Evolutionary conservation across 331 rosid species (phyloP), one percentile per base, ranked within the genome.

Genomic region (Quercus lobata): DNA sequence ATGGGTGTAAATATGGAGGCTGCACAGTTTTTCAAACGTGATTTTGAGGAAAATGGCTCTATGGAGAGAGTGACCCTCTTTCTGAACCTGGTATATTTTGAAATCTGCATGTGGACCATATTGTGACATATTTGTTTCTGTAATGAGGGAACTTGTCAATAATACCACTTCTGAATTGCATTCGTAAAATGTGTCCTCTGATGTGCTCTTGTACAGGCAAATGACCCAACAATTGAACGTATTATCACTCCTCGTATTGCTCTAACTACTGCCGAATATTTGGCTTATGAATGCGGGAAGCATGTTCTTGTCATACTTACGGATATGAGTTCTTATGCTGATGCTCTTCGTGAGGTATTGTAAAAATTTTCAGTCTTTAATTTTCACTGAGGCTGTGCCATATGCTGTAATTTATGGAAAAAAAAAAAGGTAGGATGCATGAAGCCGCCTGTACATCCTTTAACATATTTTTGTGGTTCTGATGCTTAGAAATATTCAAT

Each of bases 1-100:
- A 96, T 96, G 99, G 99, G 99, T 81, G 99, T 96, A 78, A 96
- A 96, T 86, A 96, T 96, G 99, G 99, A 96, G 87, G 90, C 99
- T 71, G 99, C 99, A 17, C 99, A 96, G 86, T 96, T 96, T 82
- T 96, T 96, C 76, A 96, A 96, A 82, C 98, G 99, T 37, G 99
- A 96, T 89, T 96, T 96, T 80, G 99, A 96, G 93, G 99, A 96
- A 87, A 93, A 96, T 86, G 99, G 99, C 52, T 96, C 99, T 46
- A 96, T 96, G 99, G 99, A 96, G 90, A 93, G 99, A 89, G 99
- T 96, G 87, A 96, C 99, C 69, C 97, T 96, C 81, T 96, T 96
- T 86, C 90, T 96, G 82, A 96, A 96, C 83, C 89, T 96, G 98
- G 99, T 96, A 93, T 37, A 55, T 76, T 79, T 49, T 70, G 24